phyloP scores from a whole-genome alignment of 257 asterid species.

The Mitragyna speciosa region DNA sequence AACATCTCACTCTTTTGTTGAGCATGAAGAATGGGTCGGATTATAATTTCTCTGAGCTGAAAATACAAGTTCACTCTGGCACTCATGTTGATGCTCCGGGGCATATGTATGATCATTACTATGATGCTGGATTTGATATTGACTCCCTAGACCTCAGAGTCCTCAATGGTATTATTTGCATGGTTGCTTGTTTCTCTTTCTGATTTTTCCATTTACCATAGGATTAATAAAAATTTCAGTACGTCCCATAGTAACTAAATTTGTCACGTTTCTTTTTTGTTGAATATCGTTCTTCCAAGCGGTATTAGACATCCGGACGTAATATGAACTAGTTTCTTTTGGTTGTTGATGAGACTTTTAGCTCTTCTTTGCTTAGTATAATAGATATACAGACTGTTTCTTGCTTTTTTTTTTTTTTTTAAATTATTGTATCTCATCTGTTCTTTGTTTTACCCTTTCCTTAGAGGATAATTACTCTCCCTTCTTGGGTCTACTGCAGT shows the following conservation, averaged over 20 bases:
- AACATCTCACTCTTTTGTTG: conserved; percentile 45
- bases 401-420: background rate
- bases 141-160: conserved; percentile 75
- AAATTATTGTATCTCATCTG: background rate
- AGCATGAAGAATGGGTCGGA: conserved; percentile 89
- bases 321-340: background rate
- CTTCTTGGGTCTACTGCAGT: background rate
- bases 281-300: background rate
- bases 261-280: background rate
- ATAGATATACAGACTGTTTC: background rate
- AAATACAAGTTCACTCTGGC: conserved; percentile 65
- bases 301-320: background rate
- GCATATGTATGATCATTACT: conserved; percentile 59
- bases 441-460: background rate
- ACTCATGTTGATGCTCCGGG: conserved; percentile 97
- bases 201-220: background rate
- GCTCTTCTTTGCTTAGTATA: background rate
- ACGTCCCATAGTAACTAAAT: background rate
- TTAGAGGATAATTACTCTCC: background rate
- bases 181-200: background rate
- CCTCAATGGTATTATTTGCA: conserved; percentile 51
- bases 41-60: conserved; percentile 72
- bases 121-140: conserved; percentile 71
- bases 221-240: background rate
- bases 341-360: background rate